These are phyloP conservation scores for Tylopilus balloui DNA, from an alignment of 768 basidiomycete species.

Conservation along the genomic window DNA sequence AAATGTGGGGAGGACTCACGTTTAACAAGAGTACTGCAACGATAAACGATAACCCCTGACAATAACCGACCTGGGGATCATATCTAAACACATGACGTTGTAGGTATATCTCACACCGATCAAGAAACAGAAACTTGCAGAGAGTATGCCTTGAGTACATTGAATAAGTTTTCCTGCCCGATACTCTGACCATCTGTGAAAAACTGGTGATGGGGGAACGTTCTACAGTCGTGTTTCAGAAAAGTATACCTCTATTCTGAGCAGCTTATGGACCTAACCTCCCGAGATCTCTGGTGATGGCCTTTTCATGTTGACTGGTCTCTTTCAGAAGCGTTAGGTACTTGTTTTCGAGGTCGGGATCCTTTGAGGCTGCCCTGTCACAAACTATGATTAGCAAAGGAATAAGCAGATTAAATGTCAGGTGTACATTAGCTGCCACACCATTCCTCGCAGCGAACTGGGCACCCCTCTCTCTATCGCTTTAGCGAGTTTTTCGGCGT, in stretches of 20 bases:
- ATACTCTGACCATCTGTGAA: conserved; percentile 93
- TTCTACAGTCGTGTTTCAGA: conserved; percentile 43
- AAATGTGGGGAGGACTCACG: conserved; percentile 42
- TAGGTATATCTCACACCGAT: neutral
- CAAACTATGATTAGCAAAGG: conserved; percentile 13
- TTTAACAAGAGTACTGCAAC: conserved; percentile 91
- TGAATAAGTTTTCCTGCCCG: conserved; percentile 96
- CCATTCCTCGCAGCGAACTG: conserved; percentile 81
- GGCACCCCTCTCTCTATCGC: conserved; percentile 95
- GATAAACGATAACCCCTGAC: conserved; percentile 95
- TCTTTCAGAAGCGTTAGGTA: conserved; percentile 83
- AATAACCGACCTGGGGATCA: conserved; percentile 93
- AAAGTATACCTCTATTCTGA: conserved; percentile 1
- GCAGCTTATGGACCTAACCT: conserved; percentile 40
- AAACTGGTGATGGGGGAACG: conserved; percentile 95
- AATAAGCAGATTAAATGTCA: conserved; percentile 4
- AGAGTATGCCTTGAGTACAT: conserved; percentile 96
- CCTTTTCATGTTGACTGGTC: conserved; percentile 85
- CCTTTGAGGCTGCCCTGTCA: conserved; percentile 88
- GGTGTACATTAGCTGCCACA: conserved; percentile 91
- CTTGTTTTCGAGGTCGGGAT: conserved; percentile 72
- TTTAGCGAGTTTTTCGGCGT: conserved; percentile 72
- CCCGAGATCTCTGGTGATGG: conserved; percentile 89
- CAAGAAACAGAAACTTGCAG: conserved; percentile 47
- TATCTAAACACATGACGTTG: conserved; percentile 45